Evolutionary conservation across 1,284 basidiomycete genomes (phyloP), one percentile per base, ranked within the genome.

Genomic region (Ceratobasidium sp.): DNA sequence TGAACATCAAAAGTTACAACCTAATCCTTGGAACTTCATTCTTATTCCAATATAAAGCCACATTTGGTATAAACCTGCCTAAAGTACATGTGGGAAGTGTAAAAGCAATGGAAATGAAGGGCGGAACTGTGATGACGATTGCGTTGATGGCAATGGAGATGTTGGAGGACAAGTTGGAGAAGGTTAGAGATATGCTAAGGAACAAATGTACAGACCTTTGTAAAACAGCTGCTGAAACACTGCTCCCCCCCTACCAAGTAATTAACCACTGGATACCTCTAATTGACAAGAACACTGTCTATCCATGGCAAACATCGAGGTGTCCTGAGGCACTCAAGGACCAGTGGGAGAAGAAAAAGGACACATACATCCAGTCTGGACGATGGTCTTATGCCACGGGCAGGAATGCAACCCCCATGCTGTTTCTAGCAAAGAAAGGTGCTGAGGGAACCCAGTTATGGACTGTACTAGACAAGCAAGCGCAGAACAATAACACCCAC

Each of bases 371-470:
- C 17, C 42, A 45, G 15, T 7, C 42, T 7, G 42, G 42, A 6
- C 6, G 42, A 45, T 45, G 42, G 42, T n/a, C 17, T 4, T 45
- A n/a, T 45, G 42, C 15, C 17, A 45, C 42, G 15, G 77, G 74
- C 0, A 58, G 60, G 0, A 79, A 79, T 34, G 73, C 78, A 1
- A 75, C 77, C 35, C 79, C 79, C 0, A 71, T 80, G 45, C 73
- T 82, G 17, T 78, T 81, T 38, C 69, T 82, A 0, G 71, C 75
- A 3, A 80, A 82, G 64, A 73, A 75, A 0, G 22, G 42, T 17
- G 4, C 15, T 5, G 42, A 45, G 5, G 42, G 42, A 13, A 20
- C 22, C 15, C 17, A 45, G 22, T 20, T 45, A 5, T n/a, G 71
- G 31, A 70, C 70, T 0, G 70, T 72, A 6, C 27, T 77, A 0